Base-by-base conservation (phyloP, 139 green algal genomes). In the Chlorella vulgaris region DNA sequence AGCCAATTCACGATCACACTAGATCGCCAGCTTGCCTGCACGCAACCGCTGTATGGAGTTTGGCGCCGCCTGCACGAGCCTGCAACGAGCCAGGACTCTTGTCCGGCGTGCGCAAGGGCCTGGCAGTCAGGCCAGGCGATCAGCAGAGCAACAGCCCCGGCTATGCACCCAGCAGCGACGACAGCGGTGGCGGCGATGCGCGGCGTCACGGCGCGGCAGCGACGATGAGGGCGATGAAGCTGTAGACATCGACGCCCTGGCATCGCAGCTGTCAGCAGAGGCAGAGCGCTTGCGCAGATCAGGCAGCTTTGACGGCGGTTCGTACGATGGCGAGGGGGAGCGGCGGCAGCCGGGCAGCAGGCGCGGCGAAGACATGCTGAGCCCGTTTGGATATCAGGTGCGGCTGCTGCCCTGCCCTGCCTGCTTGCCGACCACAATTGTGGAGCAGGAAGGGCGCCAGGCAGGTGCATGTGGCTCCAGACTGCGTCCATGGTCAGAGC, bases 231-330 rank as follows among this genome's bases (percentile, higher is more conserved):
- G 53, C 7, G 53, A 38, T 31, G 80, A 58, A n/a, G 61, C 50
- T 26, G 35, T 82, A 3, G 85, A 91, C 78, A 91, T 91, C 21
- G 85, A 91, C 43, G 77, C 75, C 28, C 74, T 91, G n/a, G 88
- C 88, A 1, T 61, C 73, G 1, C 68, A 85, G 63, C 74, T 92
- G 24, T 81, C 86, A 33, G 78, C 70, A 24, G 81, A 91, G 58
- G 88, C 88, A 13, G 78, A 83, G 13, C 68, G 70, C 21, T 70
- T 88, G 40, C 78, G 83, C 10, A 43, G 35, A 0, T 80, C 53
- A 10, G 82, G 53, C 7, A 38, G 26, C 8, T 71, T 26, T 2
- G 21, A 29, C 22, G 60, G 55, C 53, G 36, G 21, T 36, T 53
- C 68, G 26, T 28, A 38, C 13, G 73, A 39, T 50, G 21, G 26